phyloP scores from a whole-genome alignment of 257 asterid genomes.

The Lycium barbarum region DNA sequence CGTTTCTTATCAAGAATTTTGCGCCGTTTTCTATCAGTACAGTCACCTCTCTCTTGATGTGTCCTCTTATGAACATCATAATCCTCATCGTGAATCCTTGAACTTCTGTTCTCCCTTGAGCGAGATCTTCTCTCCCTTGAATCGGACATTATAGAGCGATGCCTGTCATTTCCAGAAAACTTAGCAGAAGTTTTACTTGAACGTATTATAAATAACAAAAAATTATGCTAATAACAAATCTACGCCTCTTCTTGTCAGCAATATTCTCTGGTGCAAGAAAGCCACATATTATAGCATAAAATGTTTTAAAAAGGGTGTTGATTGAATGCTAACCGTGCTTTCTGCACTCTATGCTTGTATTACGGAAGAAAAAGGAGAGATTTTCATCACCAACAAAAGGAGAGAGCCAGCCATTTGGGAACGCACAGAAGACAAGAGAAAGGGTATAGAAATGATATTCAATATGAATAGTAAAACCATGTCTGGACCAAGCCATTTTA shows the following conservation, averaged over 20 bases:
- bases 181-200: constrained; percentile 23
- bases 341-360: background rate
- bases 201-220: constrained; percentile 6
- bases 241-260: background rate
- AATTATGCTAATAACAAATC: background rate
- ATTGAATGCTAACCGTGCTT: background rate
- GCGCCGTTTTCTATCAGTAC: constrained; percentile 41
- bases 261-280: background rate
- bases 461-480: background rate
- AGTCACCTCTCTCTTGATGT: constrained; percentile 35
- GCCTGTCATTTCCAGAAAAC: constrained; percentile 43
- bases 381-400: background rate
- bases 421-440: background rate
- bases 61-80: constrained; percentile 42
- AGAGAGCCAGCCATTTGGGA: background rate
- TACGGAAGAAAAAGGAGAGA: background rate
- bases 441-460: constrained; percentile 7
- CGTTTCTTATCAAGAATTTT: constrained; percentile 43
- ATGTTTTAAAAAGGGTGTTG: background rate
- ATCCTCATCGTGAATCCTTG: constrained; percentile 52
- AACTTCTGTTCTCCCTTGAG: constrained; percentile 59
- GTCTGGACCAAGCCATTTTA: background rate
- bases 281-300: background rate
- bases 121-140: constrained; percentile 65
- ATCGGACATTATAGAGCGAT: constrained; percentile 47